Conservation (phyloP, 768 basidiomycete genomes). For the Baorangia bicolor region DNA sequence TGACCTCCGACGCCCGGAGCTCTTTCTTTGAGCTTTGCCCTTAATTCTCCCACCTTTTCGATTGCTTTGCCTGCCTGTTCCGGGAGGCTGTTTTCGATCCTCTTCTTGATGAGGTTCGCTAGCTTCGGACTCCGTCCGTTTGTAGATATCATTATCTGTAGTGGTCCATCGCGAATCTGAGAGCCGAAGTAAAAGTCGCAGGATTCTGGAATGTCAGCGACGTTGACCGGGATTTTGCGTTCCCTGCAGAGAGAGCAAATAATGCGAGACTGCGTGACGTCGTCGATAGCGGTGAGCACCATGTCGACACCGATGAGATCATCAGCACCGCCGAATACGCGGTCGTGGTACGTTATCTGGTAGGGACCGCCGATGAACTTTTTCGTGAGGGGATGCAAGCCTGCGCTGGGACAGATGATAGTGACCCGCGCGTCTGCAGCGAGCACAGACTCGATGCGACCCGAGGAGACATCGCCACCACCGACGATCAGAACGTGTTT, state of each 20-base stretch:
- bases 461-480: slow-evolving; percentile 89
- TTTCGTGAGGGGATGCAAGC: slow-evolving; percentile 62
- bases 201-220: slow-evolving; percentile 91
- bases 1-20: slow-evolving; percentile 83
- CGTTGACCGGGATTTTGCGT: slow-evolving; percentile 82
- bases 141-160: slow-evolving; percentile 96
- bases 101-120: slow-evolving; percentile 76
- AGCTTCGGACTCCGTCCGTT: slow-evolving; percentile 91
- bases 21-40: slow-evolving; percentile 69
- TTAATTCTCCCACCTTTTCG: slow-evolving; percentile 70
- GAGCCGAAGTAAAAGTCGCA: slow-evolving; percentile 99
- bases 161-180: slow-evolving; percentile 83
- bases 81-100: slow-evolving; percentile 67
- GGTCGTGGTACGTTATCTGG: slow-evolving; percentile 68
- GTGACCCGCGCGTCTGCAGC: slow-evolving; percentile 75
- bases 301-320: slow-evolving; percentile 75
- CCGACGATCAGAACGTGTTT: slow-evolving; percentile 90
- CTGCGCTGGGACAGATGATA: slow-evolving; percentile 67
- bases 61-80: slow-evolving; percentile 75
- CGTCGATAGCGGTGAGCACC: slow-evolving; percentile 93
- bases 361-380: slow-evolving; percentile 44
- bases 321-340: slow-evolving; percentile 59
- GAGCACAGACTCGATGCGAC: slow-evolving; percentile 84
- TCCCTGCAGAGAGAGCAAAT: slow-evolving; percentile 71
- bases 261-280: slow-evolving; percentile 64